Evolutionary conservation across 177 flowering plant species (phyloP).

Genomic region (Vitis hybrid): DNA sequence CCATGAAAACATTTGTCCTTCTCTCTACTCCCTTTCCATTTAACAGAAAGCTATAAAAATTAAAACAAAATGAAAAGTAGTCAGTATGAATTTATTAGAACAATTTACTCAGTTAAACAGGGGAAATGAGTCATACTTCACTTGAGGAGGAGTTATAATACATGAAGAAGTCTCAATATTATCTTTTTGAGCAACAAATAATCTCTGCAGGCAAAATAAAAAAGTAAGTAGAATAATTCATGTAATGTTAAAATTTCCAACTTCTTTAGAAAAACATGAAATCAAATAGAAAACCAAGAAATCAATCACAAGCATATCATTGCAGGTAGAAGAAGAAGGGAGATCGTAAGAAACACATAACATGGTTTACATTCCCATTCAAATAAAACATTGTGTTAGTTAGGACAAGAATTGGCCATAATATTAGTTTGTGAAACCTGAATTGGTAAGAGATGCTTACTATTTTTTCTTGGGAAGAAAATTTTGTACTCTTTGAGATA

Average conservation of each 20-base stretch:
- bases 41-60: constrained; percentile 64
- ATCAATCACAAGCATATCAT: neutral
- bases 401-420: neutral
- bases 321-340: no score
- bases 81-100: constrained; percentile 8
- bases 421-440: neutral
- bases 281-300: neutral
- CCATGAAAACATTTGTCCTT: constrained; percentile 60
- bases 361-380: neutral
- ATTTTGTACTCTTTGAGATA: constrained; percentile 39
- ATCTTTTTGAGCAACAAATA: constrained; percentile 74
- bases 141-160: constrained; percentile 72
- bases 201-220: constrained; percentile 45
- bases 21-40: constrained; percentile 78
- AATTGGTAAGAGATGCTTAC: constrained; percentile 40
- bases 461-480: constrained; percentile 44
- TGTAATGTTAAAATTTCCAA: neutral
- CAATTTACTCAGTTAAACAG: neutral
- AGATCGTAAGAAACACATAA: no score
- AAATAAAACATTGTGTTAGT: neutral
- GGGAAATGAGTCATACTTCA: constrained; percentile 48
- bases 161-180: constrained; percentile 75
- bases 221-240: neutral
- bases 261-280: neutral
- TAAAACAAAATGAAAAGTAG: constrained; percentile 6